Percentiles rank a stretch among this genome's conserved stretches.
phyloP scores from a whole-genome alignment of 1,284 basidiomycete species.

The Papiliotrema laurentii region DNA sequence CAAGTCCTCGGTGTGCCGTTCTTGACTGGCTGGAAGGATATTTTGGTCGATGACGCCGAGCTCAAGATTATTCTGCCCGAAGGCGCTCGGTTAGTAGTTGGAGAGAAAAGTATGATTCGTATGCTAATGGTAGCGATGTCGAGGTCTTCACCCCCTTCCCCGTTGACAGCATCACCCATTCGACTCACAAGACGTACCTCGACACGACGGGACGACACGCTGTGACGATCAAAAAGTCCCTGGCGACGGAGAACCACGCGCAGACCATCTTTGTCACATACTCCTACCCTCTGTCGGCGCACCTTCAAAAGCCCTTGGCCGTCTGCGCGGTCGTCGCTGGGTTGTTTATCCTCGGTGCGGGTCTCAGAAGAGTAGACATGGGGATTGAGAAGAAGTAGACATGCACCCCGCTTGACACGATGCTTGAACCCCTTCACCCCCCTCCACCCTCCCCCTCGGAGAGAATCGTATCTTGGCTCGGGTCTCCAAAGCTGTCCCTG shows the following conservation, averaged over 20 bases:
- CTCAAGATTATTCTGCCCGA: constrained; percentile 84
- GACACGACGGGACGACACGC: constrained; percentile 87
- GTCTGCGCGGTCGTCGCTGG: constrained; percentile 35
- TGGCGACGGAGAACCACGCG: constrained; percentile 73
- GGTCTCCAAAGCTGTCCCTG: too few relatives aligned
- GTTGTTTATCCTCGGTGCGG: constrained; percentile 39
- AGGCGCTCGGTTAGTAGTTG: constrained; percentile 71
- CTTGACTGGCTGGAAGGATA: constrained; percentile 72
- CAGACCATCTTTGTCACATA: constrained; percentile 56
- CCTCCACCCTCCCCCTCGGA: too few relatives aligned
- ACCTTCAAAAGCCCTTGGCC: constrained; percentile 75
- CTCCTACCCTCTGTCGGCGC: constrained; percentile 66
- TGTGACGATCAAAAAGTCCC: constrained; percentile 66
- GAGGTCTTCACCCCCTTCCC: constrained; percentile 73
- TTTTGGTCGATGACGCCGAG: constrained; percentile 76
- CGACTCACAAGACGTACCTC: constrained; percentile 77
- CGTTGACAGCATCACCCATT: constrained; percentile 58
- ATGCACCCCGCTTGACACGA: too few relatives aligned
- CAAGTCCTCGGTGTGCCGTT: constrained; percentile 77
- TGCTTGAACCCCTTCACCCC: too few relatives aligned
- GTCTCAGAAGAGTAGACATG: constrained; percentile 42
- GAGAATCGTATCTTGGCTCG: too few relatives aligned
- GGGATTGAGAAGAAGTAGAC: constrained; percentile 35
- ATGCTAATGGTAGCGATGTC: constrained; percentile 58
- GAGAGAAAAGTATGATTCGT: not conserved